These are phyloP conservation scores for Furcasterigmium furcatum DNA, from an alignment of 2,329 filamentous ascomycete species.

Conservation along the genomic window DNA sequence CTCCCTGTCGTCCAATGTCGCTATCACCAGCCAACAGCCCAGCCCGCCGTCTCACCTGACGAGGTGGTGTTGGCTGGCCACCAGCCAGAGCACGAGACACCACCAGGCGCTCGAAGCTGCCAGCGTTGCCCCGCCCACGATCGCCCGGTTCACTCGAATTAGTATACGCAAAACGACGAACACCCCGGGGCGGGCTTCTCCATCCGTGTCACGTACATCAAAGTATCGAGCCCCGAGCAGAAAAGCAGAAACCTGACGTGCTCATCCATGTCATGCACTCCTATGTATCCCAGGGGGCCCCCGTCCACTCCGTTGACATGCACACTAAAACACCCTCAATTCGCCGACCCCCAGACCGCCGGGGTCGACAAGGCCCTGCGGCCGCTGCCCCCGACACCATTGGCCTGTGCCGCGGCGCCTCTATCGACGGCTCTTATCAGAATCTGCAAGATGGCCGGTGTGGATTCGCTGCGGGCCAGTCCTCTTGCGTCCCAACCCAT, in stretches of 20 bases:
- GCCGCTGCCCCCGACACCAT: background rate
- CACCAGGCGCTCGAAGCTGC: too few relatives aligned
- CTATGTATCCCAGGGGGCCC: background rate
- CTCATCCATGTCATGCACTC: background rate
- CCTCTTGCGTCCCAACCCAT: conserved; percentile 1
- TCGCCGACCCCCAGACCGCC: conserved; percentile 1
- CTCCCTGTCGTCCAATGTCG: conserved; percentile 1
- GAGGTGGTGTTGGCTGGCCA: too few relatives aligned
- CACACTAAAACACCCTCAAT: background rate
- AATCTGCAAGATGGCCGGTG: conserved; percentile 10
- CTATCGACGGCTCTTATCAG: conserved; percentile 8
- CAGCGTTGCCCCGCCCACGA: too few relatives aligned
- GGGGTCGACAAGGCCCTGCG: conserved; percentile 1
- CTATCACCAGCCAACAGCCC: background rate
- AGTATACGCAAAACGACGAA: too few relatives aligned
- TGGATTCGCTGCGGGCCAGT: conserved; percentile 6
- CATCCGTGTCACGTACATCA: too few relatives aligned
- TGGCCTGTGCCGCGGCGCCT: background rate
- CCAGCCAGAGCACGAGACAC: too few relatives aligned
- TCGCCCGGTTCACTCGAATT: too few relatives aligned
- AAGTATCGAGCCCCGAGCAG: too few relatives aligned
- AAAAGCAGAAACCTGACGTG: background rate
- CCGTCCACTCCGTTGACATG: too few relatives aligned
- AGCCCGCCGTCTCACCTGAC: too few relatives aligned
- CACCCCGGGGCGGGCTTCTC: too few relatives aligned